Percentiles rank a stretch among this genome's conserved stretches.
Conservation (phyloP, 2,329 filamentous ascomycete species). For the Exophiala phaeomuriformis region DNA sequence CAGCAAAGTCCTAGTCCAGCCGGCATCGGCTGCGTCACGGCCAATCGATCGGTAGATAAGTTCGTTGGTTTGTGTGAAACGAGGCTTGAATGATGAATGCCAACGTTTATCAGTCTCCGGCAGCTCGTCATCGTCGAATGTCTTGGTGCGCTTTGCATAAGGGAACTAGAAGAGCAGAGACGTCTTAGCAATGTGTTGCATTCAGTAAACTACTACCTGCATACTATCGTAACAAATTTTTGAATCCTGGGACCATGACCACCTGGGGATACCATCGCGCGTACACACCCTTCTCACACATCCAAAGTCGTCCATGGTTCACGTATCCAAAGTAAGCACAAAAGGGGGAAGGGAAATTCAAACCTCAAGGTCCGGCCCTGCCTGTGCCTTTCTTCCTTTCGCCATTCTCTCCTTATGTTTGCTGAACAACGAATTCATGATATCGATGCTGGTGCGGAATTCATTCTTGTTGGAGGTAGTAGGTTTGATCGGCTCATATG, state of each 20-base stretch:
- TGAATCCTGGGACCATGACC: conserved; percentile 22
- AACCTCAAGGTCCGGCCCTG: conserved; percentile 75
- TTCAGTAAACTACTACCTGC: conserved; percentile 38
- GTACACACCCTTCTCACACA: conserved; percentile 18
- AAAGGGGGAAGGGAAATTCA: conserved; percentile 50
- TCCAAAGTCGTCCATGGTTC: conserved; percentile 6
- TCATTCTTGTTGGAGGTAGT: conserved; percentile 44
- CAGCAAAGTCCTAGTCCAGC: conserved; percentile 9
- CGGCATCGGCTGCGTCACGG: not conserved
- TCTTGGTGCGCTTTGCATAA: conserved; percentile 71
- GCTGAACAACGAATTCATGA: conserved; percentile 92
- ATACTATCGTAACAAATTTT: conserved; percentile 30
- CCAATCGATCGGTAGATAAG: conserved; percentile 17
- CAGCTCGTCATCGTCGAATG: conserved; percentile 56
- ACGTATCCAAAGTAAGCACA: conserved; percentile 25
- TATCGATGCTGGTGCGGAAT: conserved; percentile 82
- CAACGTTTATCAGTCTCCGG: conserved; percentile 58
- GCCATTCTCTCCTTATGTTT: conserved; percentile 52
- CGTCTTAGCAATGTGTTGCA: conserved; percentile 36
- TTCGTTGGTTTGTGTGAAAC: conserved; percentile 19
- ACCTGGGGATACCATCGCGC: conserved; percentile 1
- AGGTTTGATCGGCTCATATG: conserved; percentile 29
- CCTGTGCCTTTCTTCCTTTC: conserved; percentile 49
- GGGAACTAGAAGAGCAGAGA: conserved; percentile 60
- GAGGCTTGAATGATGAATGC: conserved; percentile 54